These are phyloP conservation scores for Rhododendron vialii DNA, from an alignment of 148 eudicot species.

Conservation along the genomic window DNA sequence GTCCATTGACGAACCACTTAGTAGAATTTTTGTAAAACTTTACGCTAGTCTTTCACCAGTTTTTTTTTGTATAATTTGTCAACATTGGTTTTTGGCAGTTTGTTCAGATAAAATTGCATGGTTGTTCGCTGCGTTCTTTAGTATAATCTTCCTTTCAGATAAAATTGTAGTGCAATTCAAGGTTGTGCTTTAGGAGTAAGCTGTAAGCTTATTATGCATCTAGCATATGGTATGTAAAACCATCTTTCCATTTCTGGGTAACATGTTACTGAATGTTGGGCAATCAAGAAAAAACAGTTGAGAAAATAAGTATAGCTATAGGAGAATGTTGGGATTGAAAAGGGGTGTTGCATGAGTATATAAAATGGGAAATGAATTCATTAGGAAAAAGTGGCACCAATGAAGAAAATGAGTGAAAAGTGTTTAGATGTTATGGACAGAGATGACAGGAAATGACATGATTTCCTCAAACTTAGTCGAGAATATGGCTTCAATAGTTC, in stretches of 20 bases:
- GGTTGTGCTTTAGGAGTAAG: not conserved
- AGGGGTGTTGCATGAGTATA: not conserved
- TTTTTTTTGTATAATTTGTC: not conserved
- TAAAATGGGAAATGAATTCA: not conserved
- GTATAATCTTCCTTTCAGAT: not conserved
- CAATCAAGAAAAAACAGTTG: not conserved
- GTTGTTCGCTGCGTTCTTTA: not conserved
- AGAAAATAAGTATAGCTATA: not conserved
- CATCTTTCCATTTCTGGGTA: not conserved
- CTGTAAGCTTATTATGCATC: not conserved
- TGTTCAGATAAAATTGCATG: not conserved
- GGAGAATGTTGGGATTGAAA: not conserved
- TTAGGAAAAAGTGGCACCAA: slow-evolving; percentile 1
- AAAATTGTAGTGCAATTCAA: not conserved
- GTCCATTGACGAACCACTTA: not conserved
- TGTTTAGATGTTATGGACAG: not conserved
- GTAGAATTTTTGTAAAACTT: not conserved
- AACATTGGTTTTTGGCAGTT: not conserved
- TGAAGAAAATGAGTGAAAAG: not conserved
- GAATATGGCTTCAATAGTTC: not conserved
- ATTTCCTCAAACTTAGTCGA: not conserved
- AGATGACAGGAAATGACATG: not conserved
- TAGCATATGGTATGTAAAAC: not conserved
- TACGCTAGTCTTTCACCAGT: not conserved
- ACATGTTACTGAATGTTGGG: not conserved